Percentiles rank a stretch among this genome's conserved stretches.
Evolutionary conservation across 495 filamentous ascomycete species (phyloP).

Genomic region (Podospora didyma): DNA sequence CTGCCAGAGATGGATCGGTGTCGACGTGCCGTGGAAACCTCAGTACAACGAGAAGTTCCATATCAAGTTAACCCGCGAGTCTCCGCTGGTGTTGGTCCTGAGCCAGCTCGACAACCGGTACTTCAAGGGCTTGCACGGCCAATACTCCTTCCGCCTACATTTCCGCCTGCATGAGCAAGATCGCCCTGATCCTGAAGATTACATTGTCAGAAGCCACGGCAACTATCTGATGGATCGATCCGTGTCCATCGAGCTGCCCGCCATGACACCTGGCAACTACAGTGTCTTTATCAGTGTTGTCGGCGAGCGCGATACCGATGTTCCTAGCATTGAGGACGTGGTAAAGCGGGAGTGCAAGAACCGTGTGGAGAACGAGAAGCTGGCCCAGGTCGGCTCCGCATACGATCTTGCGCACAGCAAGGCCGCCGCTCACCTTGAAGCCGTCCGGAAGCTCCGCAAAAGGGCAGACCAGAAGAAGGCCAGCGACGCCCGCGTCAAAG

Average conservation of each 20-base stretch:
- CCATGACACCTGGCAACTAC: constrained; percentile 75
- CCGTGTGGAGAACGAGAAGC: constrained; percentile 68
- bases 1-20: constrained; percentile 81
- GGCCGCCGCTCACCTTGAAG: constrained; percentile 59
- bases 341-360: constrained; percentile 62
- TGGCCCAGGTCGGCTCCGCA: constrained; percentile 76
- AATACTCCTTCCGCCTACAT: constrained; percentile 78
- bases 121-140: constrained; percentile 76
- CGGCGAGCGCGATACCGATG: constrained; percentile 54
- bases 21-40: constrained; percentile 83
- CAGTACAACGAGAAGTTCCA: constrained; percentile 87
- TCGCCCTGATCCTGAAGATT: constrained; percentile 75
- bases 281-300: constrained; percentile 78
- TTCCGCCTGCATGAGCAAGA: constrained; percentile 71
- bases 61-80: constrained; percentile 64
- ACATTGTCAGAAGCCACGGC: constrained; percentile 79
- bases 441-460: constrained; percentile 51
- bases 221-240: constrained; percentile 58
- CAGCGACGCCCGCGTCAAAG: constrained; percentile 37
- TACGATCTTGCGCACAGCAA: constrained; percentile 92
- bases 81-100: constrained; percentile 76
- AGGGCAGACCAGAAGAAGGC: constrained; percentile 46
- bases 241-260: constrained; percentile 45
- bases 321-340: constrained; percentile 62
- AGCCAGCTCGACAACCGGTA: constrained; percentile 85